Conservation (phyloP, 768 basidiomycete genomes). For the Termitomyces sp. region DNA sequence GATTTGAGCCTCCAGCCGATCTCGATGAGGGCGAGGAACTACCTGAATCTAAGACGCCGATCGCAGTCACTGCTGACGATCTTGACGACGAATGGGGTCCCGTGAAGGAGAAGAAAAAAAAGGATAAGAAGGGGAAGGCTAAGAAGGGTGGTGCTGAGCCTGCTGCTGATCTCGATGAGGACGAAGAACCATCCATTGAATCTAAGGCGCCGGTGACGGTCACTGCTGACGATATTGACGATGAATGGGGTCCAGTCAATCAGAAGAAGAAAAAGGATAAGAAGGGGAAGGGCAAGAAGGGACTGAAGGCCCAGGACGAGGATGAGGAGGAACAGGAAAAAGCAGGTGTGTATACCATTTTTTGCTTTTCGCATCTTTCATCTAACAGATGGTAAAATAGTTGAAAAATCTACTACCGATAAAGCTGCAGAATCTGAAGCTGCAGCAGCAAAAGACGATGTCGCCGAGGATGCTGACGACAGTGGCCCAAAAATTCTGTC, state of each 20-base stretch:
- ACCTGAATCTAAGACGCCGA: slow-evolving; percentile 38
- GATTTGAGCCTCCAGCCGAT: slow-evolving; percentile 33
- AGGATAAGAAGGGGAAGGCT: slow-evolving; percentile 57
- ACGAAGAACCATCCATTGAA: slow-evolving; percentile 25
- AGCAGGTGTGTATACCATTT: slow-evolving; percentile 14
- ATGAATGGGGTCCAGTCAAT: slow-evolving; percentile 68
- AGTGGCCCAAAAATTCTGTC: slow-evolving; percentile 68
- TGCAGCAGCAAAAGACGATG: slow-evolving; percentile 32
- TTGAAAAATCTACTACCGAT: slow-evolving; percentile 24
- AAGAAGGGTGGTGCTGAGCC: slow-evolving; percentile 51
- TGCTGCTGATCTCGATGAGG: slow-evolving; percentile 28
- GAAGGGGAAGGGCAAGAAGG: slow-evolving; percentile 56
- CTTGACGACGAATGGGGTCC: slow-evolving; percentile 73
- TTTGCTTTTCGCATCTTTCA: not conserved
- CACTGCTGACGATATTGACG: slow-evolving; percentile 71
- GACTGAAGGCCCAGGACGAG: slow-evolving; percentile 34
- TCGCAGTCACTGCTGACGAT: slow-evolving; percentile 66
- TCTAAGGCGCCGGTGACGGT: slow-evolving; percentile 47
- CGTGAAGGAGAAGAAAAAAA: slow-evolving; percentile 62
- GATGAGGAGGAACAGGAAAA: slow-evolving; percentile 37
- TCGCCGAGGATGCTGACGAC: slow-evolving; percentile 55
- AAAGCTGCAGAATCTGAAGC: slow-evolving; percentile 23
- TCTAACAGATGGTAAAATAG: slow-evolving; percentile 14
- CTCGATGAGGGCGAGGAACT: slow-evolving; percentile 28
- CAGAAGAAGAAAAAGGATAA: slow-evolving; percentile 64